Base-by-base conservation (phyloP, 1,284 basidiomycete genomes). In the Phylloboletellus chloephorus region DNA sequence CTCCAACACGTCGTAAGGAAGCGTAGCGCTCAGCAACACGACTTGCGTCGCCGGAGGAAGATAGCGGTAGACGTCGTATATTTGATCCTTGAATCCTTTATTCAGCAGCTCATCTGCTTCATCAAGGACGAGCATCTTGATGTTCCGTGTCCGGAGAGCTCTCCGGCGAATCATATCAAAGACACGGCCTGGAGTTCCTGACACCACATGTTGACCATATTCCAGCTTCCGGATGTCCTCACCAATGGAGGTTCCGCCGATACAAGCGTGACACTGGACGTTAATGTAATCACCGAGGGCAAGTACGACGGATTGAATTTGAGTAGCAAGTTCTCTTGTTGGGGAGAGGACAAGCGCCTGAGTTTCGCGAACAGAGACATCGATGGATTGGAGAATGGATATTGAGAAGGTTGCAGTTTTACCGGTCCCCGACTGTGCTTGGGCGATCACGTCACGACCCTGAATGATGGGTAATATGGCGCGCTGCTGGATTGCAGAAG, bases 11-110 rank as follows among this genome's bases (percentile, higher is more conserved):
- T 99, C 96, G 61, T 96, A 91, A 1, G 95, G 95, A 34, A 98
- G 73, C 5, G 95, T 98, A 16, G 95, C 94, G 52, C 90, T 95
- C 48, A 98, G 78, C 23, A 98, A 78, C 23, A 98, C 94, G 34
- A 99, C 96, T 66, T 98, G 95, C 2, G 96, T 98, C 31, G 93
- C 93, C 5, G 95, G 95, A 15, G 96, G 96, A 19, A 99, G 85
- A 67, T 97, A 97, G 45, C 94, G 89, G 68, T 97, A 98, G 39
- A 98, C 89, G 67, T 98, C 95, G 72, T 98, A 99, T 61, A 98
- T 98, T 68, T 98, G 96, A 65, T 98, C 96, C 69, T 97, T 97
- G 84, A 98, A 98, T 16, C 95, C 96, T 69, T 94, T 93, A 75
- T 95, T 96, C 50, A 98, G 75, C 30, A 98, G 72, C 61, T 98